A percentile compares a stretch with the other conserved stretches of the same genome.
phyloP scores from a whole-genome alignment of 257 asterid genomes.

The Gentiana dahurica region DNA sequence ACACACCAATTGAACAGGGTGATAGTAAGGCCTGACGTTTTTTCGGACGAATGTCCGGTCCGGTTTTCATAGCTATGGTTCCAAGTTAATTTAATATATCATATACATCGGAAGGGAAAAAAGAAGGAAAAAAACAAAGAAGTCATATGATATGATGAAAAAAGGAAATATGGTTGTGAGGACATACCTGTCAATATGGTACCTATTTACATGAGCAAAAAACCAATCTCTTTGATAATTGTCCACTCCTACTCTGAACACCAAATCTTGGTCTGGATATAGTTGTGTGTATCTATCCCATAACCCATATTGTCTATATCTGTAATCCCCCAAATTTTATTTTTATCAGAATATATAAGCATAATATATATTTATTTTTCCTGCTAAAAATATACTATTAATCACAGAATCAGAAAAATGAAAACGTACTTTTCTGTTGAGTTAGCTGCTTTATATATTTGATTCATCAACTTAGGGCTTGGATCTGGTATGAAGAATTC shows the following conservation, averaged over 20 bases:
- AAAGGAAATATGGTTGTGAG: too few species aligned
- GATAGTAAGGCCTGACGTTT: too few species aligned
- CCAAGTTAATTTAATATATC: neutral
- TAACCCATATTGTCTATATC: slow-evolving; percentile 83
- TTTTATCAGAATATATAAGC: too few species aligned
- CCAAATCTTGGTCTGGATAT: slow-evolving; percentile 59
- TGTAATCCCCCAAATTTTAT: slow-evolving; percentile 6
- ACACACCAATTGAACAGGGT: too few species aligned
- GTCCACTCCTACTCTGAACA: slow-evolving; percentile 38
- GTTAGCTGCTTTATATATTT: slow-evolving; percentile 21
- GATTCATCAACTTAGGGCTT: slow-evolving; percentile 49
- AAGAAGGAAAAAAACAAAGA: neutral
- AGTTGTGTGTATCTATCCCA: slow-evolving; percentile 80
- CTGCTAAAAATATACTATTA: too few species aligned
- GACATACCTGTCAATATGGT: neutral
- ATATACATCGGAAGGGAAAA: neutral
- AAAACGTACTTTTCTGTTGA: slow-evolving; percentile 38
- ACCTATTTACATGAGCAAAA: slow-evolving; percentile 82
- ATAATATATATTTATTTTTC: too few species aligned
- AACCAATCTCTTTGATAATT: slow-evolving; percentile 60
- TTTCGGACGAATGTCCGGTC: too few species aligned
- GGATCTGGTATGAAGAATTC: slow-evolving; percentile 83
- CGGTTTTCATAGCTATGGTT: too few species aligned
- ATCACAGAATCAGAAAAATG: neutral
- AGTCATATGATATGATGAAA: neutral